Percentiles rank a stretch among this genome's conserved stretches.
Evolutionary conservation across 306 rosid species (phyloP).

Genomic region (Mimosa pudica): DNA sequence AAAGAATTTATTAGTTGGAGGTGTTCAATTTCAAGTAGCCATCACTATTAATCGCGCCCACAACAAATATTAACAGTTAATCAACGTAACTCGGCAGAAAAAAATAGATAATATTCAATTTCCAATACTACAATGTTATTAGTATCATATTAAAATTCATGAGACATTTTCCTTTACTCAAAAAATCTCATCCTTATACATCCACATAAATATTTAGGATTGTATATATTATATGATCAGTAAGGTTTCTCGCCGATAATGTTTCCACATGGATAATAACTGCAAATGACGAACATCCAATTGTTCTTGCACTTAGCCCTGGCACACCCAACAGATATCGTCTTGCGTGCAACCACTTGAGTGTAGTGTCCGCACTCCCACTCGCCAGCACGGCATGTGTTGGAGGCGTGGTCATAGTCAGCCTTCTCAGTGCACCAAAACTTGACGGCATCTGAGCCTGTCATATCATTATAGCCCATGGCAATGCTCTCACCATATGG

Average conservation of each 20-base stretch:
- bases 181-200: too few relatives aligned
- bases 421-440: slow-evolving; percentile 66
- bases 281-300: slow-evolving; percentile 2
- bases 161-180: not conserved
- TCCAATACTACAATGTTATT: not conserved
- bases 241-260: not conserved
- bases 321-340: slow-evolving; percentile 51
- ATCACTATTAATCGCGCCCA: too few relatives aligned
- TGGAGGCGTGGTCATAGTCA: slow-evolving; percentile 41
- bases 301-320: slow-evolving; percentile 14
- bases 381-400: slow-evolving; percentile 46
- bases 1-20: too few relatives aligned
- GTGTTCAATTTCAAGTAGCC: too few relatives aligned
- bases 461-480: slow-evolving; percentile 41
- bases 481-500: slow-evolving; percentile 70
- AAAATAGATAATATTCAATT: too few relatives aligned
- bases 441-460: slow-evolving; percentile 46
- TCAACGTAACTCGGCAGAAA: not conserved
- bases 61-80: not conserved
- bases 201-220: too few relatives aligned
- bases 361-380: slow-evolving; percentile 71
- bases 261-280: not conserved
- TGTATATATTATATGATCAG: not conserved
- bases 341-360: slow-evolving; percentile 57
- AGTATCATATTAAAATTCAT: not conserved